A percentile compares a stretch with the other conserved stretches of the same genome.
phyloP scores from a whole-genome alignment of 768 basidiomycete genomes.

The Strobilomyces dryophilus region DNA sequence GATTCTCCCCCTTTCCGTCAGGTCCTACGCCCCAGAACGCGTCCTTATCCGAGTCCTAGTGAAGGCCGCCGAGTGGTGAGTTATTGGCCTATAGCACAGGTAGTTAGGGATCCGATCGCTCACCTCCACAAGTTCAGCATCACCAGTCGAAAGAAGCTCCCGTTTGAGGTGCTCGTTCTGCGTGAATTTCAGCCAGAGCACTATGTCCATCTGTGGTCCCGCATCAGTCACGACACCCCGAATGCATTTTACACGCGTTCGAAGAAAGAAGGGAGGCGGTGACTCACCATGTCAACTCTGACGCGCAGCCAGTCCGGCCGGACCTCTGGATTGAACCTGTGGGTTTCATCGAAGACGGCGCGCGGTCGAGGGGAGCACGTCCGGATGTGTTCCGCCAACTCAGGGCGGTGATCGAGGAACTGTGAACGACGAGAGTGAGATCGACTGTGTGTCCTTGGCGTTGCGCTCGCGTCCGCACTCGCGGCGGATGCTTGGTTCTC shows the following conservation, averaged over 20 bases:
- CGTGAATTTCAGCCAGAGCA: constrained; percentile 37
- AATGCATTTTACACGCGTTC: constrained; percentile 12
- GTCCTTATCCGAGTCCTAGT: constrained; percentile 30
- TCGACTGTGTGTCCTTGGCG: constrained; percentile 13
- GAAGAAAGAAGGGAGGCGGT: constrained; percentile 6
- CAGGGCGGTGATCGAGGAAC: constrained; percentile 34
- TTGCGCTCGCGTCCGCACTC: background rate
- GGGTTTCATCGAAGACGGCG: constrained; percentile 32
- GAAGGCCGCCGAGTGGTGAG: constrained; percentile 14
- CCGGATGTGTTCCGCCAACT: constrained; percentile 33
- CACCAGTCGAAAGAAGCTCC: constrained; percentile 35
- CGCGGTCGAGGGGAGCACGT: constrained; percentile 32
- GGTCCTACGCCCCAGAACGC: constrained; percentile 41
- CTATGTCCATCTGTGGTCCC: constrained; percentile 34
- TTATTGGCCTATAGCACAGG: constrained; percentile 1
- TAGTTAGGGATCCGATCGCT: constrained; percentile 17
- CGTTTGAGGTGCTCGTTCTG: constrained; percentile 35
- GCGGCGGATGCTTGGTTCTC: background rate
- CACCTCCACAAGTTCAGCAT: constrained; percentile 37
- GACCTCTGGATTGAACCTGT: constrained; percentile 34
- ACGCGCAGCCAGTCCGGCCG: constrained; percentile 33
- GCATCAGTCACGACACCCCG: constrained; percentile 4
- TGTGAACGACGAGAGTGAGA: constrained; percentile 16
- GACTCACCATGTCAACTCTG: constrained; percentile 30
- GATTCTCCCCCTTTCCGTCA: constrained; percentile 36